phyloP scores from a whole-genome alignment of 805 yeast species.

The Myxozyma udenii region DNA sequence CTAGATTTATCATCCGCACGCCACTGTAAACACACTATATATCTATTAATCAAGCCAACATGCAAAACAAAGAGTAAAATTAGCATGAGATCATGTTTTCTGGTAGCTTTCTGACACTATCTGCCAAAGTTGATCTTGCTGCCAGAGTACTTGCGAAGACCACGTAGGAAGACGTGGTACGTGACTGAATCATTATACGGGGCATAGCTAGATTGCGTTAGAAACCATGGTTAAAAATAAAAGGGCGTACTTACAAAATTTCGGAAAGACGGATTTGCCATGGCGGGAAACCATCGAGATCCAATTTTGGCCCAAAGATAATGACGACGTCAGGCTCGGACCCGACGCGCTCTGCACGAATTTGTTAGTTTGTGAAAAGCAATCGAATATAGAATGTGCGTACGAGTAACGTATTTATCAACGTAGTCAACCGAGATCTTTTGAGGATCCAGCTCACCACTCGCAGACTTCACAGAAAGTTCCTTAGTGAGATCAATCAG shows the following conservation, averaged over 20 bases:
- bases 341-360: constrained; percentile 61
- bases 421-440: constrained; percentile 75
- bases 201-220: constrained; percentile 15
- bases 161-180: constrained; percentile 53
- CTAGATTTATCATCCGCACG: too few relatives aligned
- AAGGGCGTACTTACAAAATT: constrained; percentile 44
- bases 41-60: too few relatives aligned
- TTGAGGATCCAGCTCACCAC: constrained; percentile 55
- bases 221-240: not conserved
- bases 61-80: too few relatives aligned
- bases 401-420: constrained; percentile 43
- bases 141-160: constrained; percentile 51
- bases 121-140: constrained; percentile 90
- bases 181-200: constrained; percentile 26
- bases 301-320: constrained; percentile 80
- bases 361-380: not conserved
- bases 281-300: constrained; percentile 93
- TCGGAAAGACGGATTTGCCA: constrained; percentile 94
- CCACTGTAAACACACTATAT: too few relatives aligned
- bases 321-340: constrained; percentile 89
- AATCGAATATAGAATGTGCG: constrained; percentile 39
- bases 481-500: constrained; percentile 84
- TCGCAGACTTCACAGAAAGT: constrained; percentile 66
- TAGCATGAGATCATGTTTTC: too few relatives aligned
- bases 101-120: too few relatives aligned